phyloP scores from a whole-genome alignment of 108 stramenopile genomes.

The Mayamaea pseudoterrestris region DNA sequence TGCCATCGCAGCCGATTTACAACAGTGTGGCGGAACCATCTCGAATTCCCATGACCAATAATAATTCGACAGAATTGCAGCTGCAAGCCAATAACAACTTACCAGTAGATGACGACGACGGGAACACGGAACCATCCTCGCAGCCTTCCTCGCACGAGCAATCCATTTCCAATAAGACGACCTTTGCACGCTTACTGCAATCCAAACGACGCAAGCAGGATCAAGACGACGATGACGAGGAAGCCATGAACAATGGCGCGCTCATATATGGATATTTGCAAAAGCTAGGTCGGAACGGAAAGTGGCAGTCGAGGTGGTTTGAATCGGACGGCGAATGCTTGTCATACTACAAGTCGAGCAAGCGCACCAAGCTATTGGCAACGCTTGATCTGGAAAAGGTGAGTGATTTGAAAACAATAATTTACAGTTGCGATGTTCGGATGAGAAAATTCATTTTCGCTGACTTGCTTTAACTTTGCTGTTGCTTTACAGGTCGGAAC shows the following conservation, averaged over 20 bases:
- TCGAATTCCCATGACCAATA: too few species aligned
- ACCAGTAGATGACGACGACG: conserved; percentile 10
- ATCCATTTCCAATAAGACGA: background rate
- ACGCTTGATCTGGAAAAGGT: conserved; percentile 75
- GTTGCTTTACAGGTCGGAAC: conserved; percentile 44
- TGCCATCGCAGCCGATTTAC: too few species aligned
- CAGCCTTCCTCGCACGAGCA: background rate
- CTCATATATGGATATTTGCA: conserved; percentile 86
- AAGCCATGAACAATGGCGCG: conserved; percentile 15
- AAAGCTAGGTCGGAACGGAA: conserved; percentile 89
- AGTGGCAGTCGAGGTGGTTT: conserved; percentile 97
- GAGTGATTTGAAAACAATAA: conserved; percentile 1
- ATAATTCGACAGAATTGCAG: too few species aligned
- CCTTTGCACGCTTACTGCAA: background rate
- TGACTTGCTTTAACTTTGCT: background rate
- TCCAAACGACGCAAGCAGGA: background rate
- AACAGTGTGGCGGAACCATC: too few species aligned
- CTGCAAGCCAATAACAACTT: too few species aligned
- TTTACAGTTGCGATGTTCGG: background rate
- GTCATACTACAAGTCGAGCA: conserved; percentile 93
- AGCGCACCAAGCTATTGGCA: conserved; percentile 81
- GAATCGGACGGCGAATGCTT: conserved; percentile 91
- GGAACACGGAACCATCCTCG: conserved; percentile 6
- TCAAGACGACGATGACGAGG: conserved; percentile 16
- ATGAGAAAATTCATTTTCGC: background rate